A percentile compares a stretch with the other conserved stretches of the same genome.
Conservation (phyloP, 2,329 filamentous ascomycete genomes). For the Xylariaceae sp. region DNA sequence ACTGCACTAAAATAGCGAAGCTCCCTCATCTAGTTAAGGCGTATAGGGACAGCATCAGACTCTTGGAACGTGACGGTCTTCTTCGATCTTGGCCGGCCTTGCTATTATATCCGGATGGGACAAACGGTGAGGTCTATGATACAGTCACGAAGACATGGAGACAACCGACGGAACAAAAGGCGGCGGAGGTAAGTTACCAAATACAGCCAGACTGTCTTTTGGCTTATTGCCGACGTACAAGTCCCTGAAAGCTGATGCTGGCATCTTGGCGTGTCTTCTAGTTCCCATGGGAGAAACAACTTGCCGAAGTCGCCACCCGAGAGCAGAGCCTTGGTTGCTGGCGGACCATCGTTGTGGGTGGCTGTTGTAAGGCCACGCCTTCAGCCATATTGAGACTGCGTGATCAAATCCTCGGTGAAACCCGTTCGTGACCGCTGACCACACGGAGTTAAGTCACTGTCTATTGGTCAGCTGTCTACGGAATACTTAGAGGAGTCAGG, state of each 20-base stretch:
- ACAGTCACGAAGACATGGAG: constrained; percentile 58
- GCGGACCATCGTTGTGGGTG: constrained; percentile 45
- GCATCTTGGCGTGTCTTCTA: constrained; percentile 18
- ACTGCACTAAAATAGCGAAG: constrained; percentile 63
- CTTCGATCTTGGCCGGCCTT: constrained; percentile 45
- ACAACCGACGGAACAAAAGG: constrained; percentile 30
- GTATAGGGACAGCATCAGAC: constrained; percentile 46
- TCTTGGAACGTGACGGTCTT: constrained; percentile 34
- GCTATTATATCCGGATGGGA: constrained; percentile 64
- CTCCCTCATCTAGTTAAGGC: constrained; percentile 49
- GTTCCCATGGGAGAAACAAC: constrained; percentile 42
- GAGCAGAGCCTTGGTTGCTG: constrained; percentile 38
- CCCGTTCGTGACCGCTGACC: too few species aligned
- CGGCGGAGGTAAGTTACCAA: constrained; percentile 22
- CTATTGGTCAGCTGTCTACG: background rate
- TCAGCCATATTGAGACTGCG: constrained; percentile 44
- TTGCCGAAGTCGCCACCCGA: constrained; percentile 38
- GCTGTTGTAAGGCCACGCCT: constrained; percentile 45
- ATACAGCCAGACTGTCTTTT: background rate
- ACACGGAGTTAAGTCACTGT: background rate
- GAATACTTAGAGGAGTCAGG: background rate
- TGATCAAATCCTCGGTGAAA: constrained; percentile 6
- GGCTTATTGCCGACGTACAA: background rate
- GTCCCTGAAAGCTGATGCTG: constrained; percentile 4
- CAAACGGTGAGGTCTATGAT: constrained; percentile 63